These are phyloP conservation scores for Prunella vulgaris DNA, from an alignment of 257 asterid species.

Conservation along the genomic window DNA sequence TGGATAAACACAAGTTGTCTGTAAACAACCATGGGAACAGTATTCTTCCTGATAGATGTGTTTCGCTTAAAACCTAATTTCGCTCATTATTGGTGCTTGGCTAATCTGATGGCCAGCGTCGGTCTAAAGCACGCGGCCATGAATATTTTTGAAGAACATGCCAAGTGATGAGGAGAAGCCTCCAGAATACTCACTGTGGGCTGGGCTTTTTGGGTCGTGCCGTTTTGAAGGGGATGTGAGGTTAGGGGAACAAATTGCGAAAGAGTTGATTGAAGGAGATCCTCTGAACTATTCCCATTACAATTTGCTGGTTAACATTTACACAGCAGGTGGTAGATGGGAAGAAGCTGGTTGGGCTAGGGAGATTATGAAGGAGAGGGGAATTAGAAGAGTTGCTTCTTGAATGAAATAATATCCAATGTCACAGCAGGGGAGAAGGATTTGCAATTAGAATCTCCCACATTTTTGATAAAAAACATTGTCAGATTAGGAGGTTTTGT, in stretches of 20 bases:
- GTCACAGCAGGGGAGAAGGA: background rate
- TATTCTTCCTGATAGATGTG: constrained; percentile 43
- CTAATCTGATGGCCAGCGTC: constrained; percentile 53
- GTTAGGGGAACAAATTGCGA: constrained; percentile 48
- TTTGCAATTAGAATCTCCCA: no score
- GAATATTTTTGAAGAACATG: constrained; percentile 38
- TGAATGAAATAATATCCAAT: constrained; percentile 48
- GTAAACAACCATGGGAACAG: background rate
- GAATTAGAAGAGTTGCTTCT: constrained; percentile 39
- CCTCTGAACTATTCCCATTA: constrained; percentile 44
- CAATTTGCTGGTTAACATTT: constrained; percentile 54
- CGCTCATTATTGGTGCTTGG: constrained; percentile 76
- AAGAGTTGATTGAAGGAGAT: constrained; percentile 49
- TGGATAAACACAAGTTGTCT: constrained; percentile 5
- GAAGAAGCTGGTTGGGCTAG: constrained; percentile 53
- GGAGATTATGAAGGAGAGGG: constrained; percentile 51
- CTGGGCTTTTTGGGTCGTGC: constrained; percentile 45
- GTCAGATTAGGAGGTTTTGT: no score
- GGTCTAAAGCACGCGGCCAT: constrained; percentile 56
- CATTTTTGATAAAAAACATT: no score
- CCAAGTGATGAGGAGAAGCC: constrained; percentile 31
- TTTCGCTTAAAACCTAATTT: constrained; percentile 46
- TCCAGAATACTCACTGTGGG: constrained; percentile 45
- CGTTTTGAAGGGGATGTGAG: constrained; percentile 49
- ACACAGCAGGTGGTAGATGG: constrained; percentile 67